Conservation (phyloP, 2,329 filamentous ascomycete genomes). For the Geosmithia flava region DNA sequence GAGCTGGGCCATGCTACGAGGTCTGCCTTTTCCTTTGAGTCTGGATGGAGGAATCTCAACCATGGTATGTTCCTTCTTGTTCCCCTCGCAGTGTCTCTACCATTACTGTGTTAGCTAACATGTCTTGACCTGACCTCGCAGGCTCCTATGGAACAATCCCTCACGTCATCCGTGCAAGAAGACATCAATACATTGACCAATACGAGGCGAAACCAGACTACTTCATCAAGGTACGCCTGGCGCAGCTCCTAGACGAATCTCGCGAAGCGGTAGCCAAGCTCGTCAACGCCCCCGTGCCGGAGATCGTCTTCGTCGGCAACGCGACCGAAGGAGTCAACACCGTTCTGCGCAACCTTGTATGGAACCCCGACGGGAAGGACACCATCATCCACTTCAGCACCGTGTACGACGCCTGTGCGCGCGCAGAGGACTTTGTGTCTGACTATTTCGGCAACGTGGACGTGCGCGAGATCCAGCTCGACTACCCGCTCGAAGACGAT, state of each 20-base stretch:
- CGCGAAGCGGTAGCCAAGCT: conserved; percentile 54
- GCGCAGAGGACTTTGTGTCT: conserved; percentile 56
- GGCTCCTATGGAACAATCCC: conserved; percentile 77
- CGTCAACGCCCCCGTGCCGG: conserved; percentile 52
- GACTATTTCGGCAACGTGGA: conserved; percentile 45
- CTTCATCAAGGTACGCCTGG: conserved; percentile 62
- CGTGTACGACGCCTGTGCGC: conserved; percentile 67
- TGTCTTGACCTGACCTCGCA: conserved; percentile 10
- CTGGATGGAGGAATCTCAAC: conserved; percentile 62
- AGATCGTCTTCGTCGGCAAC: conserved; percentile 69
- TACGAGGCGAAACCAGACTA: conserved; percentile 59
- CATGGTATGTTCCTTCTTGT: conserved; percentile 43
- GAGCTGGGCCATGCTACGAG: conserved; percentile 1
- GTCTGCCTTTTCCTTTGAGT: conserved; percentile 56
- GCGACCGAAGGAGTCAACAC: conserved; percentile 70
- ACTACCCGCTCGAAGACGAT: conserved; percentile 59
- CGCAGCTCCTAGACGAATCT: conserved; percentile 51
- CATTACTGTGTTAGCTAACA: neutral
- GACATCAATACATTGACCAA: conserved; percentile 52
- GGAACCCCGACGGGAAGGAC: conserved; percentile 58
- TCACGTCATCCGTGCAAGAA: conserved; percentile 40
- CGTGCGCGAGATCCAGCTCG: conserved; percentile 42
- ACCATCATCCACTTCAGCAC: conserved; percentile 69
- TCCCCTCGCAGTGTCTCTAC: neutral
- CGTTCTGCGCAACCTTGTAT: conserved; percentile 63